phyloP scores from a whole-genome alignment of 2,329 filamentous ascomycete species.

The Colletotrichum karsti region DNA sequence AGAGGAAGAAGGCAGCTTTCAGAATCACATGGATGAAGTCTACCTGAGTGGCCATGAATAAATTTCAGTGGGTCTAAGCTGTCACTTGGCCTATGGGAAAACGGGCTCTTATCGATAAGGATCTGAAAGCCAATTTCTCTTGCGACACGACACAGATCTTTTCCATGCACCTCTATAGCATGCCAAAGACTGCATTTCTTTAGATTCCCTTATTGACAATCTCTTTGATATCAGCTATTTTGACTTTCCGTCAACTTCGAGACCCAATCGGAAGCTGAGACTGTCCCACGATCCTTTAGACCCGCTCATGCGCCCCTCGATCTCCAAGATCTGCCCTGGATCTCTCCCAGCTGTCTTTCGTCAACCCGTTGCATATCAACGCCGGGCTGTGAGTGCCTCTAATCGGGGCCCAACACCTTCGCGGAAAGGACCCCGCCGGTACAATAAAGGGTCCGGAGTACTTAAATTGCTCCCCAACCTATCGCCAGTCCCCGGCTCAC shows the following conservation, averaged over 20 bases:
- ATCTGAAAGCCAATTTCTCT: background rate
- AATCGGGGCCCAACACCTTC: background rate
- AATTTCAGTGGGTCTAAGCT: slow-evolving; percentile 27
- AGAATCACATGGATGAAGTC: slow-evolving; percentile 12
- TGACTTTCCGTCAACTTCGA: background rate
- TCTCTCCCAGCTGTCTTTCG: background rate
- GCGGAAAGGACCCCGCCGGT: too few species aligned
- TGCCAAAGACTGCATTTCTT: too few species aligned
- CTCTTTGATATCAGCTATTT: too few species aligned
- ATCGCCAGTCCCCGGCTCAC: background rate
- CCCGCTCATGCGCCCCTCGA: slow-evolving; percentile 16
- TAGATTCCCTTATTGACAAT: too few species aligned
- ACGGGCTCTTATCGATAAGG: background rate
- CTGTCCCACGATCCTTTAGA: background rate
- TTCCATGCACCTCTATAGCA: too few species aligned
- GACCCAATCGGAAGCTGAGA: background rate
- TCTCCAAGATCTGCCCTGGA: slow-evolving; percentile 6
- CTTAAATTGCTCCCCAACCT: background rate
- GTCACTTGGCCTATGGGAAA: slow-evolving; percentile 11
- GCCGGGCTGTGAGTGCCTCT: background rate
- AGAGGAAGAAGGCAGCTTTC: background rate
- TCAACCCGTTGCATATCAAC: background rate
- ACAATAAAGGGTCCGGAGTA: too few species aligned
- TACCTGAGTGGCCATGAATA: slow-evolving; percentile 9
- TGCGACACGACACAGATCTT: background rate